phyloP scores from a whole-genome alignment of 2,329 filamentous ascomycete species.

The Fusarium nygamai region DNA sequence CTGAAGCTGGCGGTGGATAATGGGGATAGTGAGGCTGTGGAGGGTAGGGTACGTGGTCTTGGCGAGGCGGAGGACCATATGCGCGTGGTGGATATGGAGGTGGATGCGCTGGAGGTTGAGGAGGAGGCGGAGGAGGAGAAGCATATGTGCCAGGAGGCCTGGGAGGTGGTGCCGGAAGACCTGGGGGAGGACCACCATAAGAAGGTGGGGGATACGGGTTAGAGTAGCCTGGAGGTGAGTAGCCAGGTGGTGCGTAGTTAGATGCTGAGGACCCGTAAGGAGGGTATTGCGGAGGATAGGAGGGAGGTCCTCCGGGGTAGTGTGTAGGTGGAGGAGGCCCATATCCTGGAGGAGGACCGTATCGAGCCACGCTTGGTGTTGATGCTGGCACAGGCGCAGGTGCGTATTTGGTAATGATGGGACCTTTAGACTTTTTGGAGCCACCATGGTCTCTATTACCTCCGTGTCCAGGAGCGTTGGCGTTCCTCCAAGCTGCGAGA shows the following conservation, averaged over 20 bases:
- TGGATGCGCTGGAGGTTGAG: slow-evolving; percentile 24
- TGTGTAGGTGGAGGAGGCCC: slow-evolving; percentile 38
- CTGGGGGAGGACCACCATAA: slow-evolving; percentile 33
- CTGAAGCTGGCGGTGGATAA: slow-evolving; percentile 32
- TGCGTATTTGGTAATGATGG: slow-evolving; percentile 50
- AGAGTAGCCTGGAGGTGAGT: slow-evolving; percentile 40
- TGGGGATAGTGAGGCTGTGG: slow-evolving; percentile 32
- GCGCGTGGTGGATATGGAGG: slow-evolving; percentile 35
- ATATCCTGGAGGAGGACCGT: slow-evolving; percentile 41
- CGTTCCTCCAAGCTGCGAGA: slow-evolving; percentile 50
- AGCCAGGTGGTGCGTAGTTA: slow-evolving; percentile 41
- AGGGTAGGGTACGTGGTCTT: slow-evolving; percentile 32
- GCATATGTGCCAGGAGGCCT: slow-evolving; percentile 32
- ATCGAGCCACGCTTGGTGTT: slow-evolving; percentile 25
- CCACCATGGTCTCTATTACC: slow-evolving; percentile 43
- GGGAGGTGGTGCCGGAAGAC: slow-evolving; percentile 35
- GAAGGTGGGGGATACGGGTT: slow-evolving; percentile 41
- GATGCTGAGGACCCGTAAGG: slow-evolving; percentile 36
- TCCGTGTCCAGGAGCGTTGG: slow-evolving; percentile 42
- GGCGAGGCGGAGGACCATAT: slow-evolving; percentile 31
- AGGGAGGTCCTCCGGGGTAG: slow-evolving; percentile 39
- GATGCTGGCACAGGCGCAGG: slow-evolving; percentile 41
- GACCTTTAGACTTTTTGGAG: slow-evolving; percentile 47
- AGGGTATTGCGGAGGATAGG: slow-evolving; percentile 38
- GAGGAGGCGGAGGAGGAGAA: slow-evolving; percentile 20